Evolutionary conservation across 805 yeast genomes (phyloP).

Genomic region (Metschnikowia cerradonensis): DNA sequence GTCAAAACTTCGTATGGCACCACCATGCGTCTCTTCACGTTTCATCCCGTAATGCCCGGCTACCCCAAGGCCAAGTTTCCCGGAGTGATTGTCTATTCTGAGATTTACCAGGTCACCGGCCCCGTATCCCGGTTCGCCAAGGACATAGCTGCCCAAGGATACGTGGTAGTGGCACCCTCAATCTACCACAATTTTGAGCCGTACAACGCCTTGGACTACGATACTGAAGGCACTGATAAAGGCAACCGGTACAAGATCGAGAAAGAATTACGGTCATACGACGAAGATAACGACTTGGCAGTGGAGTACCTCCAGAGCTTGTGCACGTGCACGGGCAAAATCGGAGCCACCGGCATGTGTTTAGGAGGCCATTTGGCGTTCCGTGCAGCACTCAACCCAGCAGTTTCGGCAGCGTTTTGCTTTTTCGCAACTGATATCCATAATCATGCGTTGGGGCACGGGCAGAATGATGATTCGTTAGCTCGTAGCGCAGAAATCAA

Average conservation of each 20-base stretch:
- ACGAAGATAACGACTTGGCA: slow-evolving; percentile 64
- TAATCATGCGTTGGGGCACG: slow-evolving; percentile 59
- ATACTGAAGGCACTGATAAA: slow-evolving; percentile 66
- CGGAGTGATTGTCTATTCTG: slow-evolving; percentile 74
- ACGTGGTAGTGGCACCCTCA: slow-evolving; percentile 74
- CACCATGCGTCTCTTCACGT: slow-evolving; percentile 60
- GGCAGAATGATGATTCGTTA: slow-evolving; percentile 62
- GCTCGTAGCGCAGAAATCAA: slow-evolving; percentile 51
- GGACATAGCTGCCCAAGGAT: slow-evolving; percentile 76
- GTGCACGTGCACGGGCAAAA: slow-evolving; percentile 63
- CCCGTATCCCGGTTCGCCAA: slow-evolving; percentile 77
- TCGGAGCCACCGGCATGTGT: slow-evolving; percentile 87
- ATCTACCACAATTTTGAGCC: slow-evolving; percentile 71
- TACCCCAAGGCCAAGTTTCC: slow-evolving; percentile 81
- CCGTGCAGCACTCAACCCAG: slow-evolving; percentile 59
- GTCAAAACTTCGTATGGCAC: slow-evolving; percentile 64
- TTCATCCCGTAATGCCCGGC: slow-evolving; percentile 63
- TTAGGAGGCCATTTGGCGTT: slow-evolving; percentile 80
- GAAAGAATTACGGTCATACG: slow-evolving; percentile 68
- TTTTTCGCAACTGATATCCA: slow-evolving; percentile 83
- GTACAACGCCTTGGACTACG: slow-evolving; percentile 64
- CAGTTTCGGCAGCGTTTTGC: slow-evolving; percentile 65
- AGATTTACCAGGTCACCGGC: slow-evolving; percentile 79
- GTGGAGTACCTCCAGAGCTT: slow-evolving; percentile 58
- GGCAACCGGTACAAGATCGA: slow-evolving; percentile 66